Conservation (phyloP, 192 early-diverging fungal species). For the Oehlia diaphana region DNA sequence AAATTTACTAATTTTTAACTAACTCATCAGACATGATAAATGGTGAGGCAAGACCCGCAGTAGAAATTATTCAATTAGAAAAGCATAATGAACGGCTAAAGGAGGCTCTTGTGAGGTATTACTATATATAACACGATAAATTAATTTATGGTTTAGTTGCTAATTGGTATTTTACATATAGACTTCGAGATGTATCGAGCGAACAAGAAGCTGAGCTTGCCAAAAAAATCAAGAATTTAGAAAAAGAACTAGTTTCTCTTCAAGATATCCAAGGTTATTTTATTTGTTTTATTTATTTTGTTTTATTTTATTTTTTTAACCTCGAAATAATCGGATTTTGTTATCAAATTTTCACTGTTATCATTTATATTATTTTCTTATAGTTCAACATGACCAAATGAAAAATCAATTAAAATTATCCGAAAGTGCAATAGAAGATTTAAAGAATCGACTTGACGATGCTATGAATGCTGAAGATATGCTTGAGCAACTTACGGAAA, state of each 20-base stretch:
- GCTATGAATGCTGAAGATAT: constrained; percentile 80
- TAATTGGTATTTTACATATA: constrained; percentile 28
- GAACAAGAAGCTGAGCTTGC: constrained; percentile 69
- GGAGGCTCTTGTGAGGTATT: constrained; percentile 78
- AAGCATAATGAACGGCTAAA: constrained; percentile 86
- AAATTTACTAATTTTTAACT: not conserved
- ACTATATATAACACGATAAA: not conserved
- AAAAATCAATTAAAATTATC: constrained; percentile 58
- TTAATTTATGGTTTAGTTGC: not conserved
- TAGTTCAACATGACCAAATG: constrained; percentile 53
- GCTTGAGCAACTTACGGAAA: constrained; percentile 79
- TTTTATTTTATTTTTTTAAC: not conserved
- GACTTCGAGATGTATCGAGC: constrained; percentile 76
- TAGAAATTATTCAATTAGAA: constrained; percentile 69
- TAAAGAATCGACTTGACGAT: constrained; percentile 82
- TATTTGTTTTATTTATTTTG: not conserved
- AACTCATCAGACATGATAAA: not conserved
- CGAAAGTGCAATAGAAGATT: constrained; percentile 79
- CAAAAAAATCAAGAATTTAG: constrained; percentile 63
- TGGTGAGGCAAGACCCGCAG: constrained; percentile 42
- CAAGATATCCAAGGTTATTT: constrained; percentile 56
- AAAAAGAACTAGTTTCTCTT: constrained; percentile 64
- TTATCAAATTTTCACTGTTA: too few relatives aligned
- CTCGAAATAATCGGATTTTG: too few relatives aligned
- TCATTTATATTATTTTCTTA: not conserved